A percentile compares a stretch with the other conserved stretches of the same genome.
phyloP scores from a whole-genome alignment of 805 yeast species.

The Metschnikowia shivogae region DNA sequence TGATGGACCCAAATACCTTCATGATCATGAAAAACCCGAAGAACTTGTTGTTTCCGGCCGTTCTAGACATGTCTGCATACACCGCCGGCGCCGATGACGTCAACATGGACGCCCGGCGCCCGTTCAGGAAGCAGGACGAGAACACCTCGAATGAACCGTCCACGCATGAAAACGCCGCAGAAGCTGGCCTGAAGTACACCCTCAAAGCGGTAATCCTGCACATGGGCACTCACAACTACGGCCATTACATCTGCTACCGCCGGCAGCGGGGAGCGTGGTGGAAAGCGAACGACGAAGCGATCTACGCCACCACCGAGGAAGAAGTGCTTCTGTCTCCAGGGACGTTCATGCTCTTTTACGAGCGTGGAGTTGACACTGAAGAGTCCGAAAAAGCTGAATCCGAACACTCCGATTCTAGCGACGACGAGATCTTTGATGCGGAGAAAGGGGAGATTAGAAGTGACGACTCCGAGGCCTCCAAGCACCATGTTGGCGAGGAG shows the following conservation, averaged over 20 bases:
- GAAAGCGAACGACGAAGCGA: slow-evolving; percentile 90
- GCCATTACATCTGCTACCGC: slow-evolving; percentile 92
- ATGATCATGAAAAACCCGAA: slow-evolving; percentile 81
- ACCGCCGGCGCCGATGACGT: slow-evolving; percentile 66
- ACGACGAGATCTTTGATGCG: slow-evolving; percentile 3
- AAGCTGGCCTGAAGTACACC: slow-evolving; percentile 5
- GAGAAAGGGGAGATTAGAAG: not conserved
- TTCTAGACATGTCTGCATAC: slow-evolving; percentile 63
- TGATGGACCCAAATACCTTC: slow-evolving; percentile 83
- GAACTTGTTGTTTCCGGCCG: slow-evolving; percentile 69
- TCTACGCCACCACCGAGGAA: slow-evolving; percentile 70
- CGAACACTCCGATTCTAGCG: slow-evolving; percentile 7
- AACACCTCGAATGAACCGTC: not conserved
- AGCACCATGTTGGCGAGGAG: slow-evolving; percentile 1
- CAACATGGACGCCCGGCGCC: slow-evolving; percentile 73
- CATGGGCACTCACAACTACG: slow-evolving; percentile 94
- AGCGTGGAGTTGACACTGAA: slow-evolving; percentile 35
- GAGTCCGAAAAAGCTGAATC: slow-evolving; percentile 9
- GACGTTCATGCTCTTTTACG: slow-evolving; percentile 90
- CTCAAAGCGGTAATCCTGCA: slow-evolving; percentile 73
- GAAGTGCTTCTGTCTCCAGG: slow-evolving; percentile 83
- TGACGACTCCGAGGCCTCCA: not conserved
- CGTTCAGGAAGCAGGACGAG: slow-evolving; percentile 63
- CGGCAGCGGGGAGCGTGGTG: slow-evolving; percentile 86
- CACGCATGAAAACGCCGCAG: not conserved